phyloP scores from a whole-genome alignment of 371 early-diverging fungal genomes.

The Blakeslea trispora region DNA sequence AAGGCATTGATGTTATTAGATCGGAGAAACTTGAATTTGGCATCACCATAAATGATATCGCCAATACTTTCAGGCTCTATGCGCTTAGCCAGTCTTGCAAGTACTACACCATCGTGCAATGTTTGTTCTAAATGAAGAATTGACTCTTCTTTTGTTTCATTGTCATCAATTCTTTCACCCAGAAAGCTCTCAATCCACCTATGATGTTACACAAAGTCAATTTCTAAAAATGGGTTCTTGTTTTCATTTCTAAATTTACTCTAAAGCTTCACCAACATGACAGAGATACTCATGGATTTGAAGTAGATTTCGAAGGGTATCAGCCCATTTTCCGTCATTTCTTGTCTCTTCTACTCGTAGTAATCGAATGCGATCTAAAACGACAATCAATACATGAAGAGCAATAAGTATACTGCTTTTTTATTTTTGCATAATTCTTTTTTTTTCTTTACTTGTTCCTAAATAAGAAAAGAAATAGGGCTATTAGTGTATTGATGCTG shows the following conservation, averaged over 20 bases:
- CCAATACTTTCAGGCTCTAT: slow-evolving; percentile 84
- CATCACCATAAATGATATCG: slow-evolving; percentile 72
- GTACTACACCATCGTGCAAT: slow-evolving; percentile 91
- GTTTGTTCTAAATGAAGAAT: slow-evolving; percentile 87
- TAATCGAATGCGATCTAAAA: slow-evolving; percentile 62
- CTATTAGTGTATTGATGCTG: too few species aligned
- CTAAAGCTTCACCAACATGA: slow-evolving; percentile 98
- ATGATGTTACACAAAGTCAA: slow-evolving; percentile 1
- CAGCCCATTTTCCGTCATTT: slow-evolving; percentile 84
- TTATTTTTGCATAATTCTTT: too few species aligned
- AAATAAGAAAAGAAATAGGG: too few species aligned
- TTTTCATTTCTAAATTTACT: slow-evolving; percentile 63
- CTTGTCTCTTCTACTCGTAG: slow-evolving; percentile 45
- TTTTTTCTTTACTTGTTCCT: slow-evolving; percentile 20
- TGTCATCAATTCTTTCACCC: slow-evolving; percentile 71
- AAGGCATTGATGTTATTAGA: slow-evolving; percentile 99
- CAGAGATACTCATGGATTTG: slow-evolving; percentile 99
- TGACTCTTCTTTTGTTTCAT: slow-evolving; percentile 34
- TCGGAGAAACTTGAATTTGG: slow-evolving; percentile 91
- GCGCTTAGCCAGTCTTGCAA: slow-evolving; percentile 89
- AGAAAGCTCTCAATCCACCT: slow-evolving; percentile 97
- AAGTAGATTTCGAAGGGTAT: slow-evolving; percentile 86
- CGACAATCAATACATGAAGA: too few species aligned
- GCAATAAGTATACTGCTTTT: too few species aligned
- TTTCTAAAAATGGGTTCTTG: slow-evolving; percentile 16